Conservation (phyloP, 2,329 filamentous ascomycete species). For the Neofusicoccum kwambonambiense region DNA sequence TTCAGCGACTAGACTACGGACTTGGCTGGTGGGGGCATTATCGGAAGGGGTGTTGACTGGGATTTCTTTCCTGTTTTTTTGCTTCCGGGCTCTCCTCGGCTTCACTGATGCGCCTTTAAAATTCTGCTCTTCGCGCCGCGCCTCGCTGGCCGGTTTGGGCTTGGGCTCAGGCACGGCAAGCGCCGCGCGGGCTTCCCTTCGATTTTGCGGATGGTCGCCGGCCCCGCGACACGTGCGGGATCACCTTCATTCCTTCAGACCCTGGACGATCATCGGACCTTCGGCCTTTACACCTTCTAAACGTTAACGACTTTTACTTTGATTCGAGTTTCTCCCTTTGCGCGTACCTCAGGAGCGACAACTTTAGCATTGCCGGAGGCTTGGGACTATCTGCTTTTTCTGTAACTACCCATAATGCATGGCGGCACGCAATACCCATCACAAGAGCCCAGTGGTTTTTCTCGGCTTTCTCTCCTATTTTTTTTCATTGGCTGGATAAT, state of each 20-base stretch:
- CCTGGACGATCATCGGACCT: background rate
- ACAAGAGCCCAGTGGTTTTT: no score
- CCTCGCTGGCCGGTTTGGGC: constrained; percentile 1
- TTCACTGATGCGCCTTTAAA: constrained; percentile 17
- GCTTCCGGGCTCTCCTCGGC: constrained; percentile 16
- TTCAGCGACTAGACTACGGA: constrained; percentile 19
- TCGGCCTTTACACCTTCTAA: constrained; percentile 4
- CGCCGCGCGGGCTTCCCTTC: constrained; percentile 5
- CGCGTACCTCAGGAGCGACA: background rate
- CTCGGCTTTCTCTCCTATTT: no score
- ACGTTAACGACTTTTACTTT: constrained; percentile 9
- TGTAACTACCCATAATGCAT: constrained; percentile 13
- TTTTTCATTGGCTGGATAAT: no score
- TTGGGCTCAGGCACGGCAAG: constrained; percentile 1
- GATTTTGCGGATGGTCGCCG: background rate
- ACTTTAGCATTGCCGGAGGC: constrained; percentile 6
- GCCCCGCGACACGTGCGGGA: constrained; percentile 9
- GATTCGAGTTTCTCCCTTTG: constrained; percentile 7
- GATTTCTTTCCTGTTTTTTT: background rate
- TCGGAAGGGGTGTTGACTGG: constrained; percentile 17
- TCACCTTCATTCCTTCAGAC: constrained; percentile 4
- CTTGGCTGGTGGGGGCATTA: constrained; percentile 13
- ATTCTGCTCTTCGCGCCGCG: constrained; percentile 14
- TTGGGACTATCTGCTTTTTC: constrained; percentile 3
- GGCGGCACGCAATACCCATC: background rate